phyloP scores from a whole-genome alignment of 495 filamentous ascomycete species.

The Penicillium salamii region DNA sequence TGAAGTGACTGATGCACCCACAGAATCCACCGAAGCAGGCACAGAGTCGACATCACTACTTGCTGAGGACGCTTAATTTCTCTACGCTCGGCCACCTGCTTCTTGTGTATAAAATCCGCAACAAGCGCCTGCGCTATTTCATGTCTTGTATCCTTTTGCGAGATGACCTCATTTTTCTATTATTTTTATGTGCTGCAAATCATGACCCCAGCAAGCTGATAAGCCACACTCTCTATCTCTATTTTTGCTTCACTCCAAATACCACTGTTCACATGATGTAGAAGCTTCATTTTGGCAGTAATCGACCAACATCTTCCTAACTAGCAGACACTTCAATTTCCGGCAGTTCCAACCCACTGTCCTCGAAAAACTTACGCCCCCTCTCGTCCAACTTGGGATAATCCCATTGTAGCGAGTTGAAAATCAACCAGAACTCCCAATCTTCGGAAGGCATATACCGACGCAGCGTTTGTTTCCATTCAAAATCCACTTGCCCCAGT shows the following conservation, averaged over 20 bases:
- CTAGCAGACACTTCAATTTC: too few relatives aligned
- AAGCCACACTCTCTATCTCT: background rate
- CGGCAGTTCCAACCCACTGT: too few relatives aligned
- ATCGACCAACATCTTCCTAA: background rate
- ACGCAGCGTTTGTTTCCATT: conserved; percentile 25
- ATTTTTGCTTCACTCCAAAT: conserved; percentile 11
- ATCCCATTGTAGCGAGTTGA: background rate
- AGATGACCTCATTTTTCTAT: background rate
- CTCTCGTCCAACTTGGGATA: conserved; percentile 1
- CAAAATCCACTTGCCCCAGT: conserved; percentile 16
- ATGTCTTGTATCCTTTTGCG: conserved; percentile 6
- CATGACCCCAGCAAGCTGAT: conserved; percentile 11
- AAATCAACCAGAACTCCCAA: conserved; percentile 18
- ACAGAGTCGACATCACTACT: conserved; percentile 24
- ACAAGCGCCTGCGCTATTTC: background rate
- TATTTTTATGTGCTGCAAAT: conserved; percentile 2
- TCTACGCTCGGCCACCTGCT: background rate
- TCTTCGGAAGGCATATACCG: conserved; percentile 20
- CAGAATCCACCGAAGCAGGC: conserved; percentile 22
- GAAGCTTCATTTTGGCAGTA: background rate
- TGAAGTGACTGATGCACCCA: conserved; percentile 12
- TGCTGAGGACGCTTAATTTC: conserved; percentile 16
- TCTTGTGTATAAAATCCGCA: conserved; percentile 4
- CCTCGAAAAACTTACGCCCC: background rate
- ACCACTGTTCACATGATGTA: conserved; percentile 17